Conservation (phyloP, 805 yeast species). For the Citeromyces nyonsensis region DNA sequence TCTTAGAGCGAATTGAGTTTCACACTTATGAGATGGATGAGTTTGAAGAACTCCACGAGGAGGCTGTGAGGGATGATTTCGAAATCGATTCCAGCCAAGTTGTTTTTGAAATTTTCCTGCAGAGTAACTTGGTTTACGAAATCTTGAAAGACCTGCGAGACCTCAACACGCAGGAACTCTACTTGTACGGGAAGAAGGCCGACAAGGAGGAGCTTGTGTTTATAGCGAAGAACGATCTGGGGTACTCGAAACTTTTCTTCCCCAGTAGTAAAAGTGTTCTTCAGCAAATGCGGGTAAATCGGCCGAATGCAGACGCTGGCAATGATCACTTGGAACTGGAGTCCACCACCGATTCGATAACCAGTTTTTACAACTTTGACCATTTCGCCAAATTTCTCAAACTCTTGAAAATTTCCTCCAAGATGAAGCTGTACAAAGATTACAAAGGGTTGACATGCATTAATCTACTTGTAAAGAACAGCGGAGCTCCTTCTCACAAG, state of each 20-base stretch:
- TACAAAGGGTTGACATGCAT: constrained; percentile 22
- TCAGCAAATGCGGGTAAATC: constrained; percentile 36
- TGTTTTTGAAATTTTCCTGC: constrained; percentile 33
- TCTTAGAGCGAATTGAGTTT: constrained; percentile 43
- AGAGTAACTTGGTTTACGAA: constrained; percentile 35
- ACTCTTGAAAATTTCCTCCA: constrained; percentile 32
- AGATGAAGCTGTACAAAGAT: constrained; percentile 41
- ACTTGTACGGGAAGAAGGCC: constrained; percentile 20
- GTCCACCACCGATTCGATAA: constrained; percentile 13
- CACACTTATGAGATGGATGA: constrained; percentile 21
- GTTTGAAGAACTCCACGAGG: neutral
- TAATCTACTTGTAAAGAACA: constrained; percentile 4
- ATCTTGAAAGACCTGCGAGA: constrained; percentile 42
- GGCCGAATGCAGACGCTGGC: constrained; percentile 15
- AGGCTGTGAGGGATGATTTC: constrained; percentile 17
- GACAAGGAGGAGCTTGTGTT: constrained; percentile 28
- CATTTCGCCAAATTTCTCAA: constrained; percentile 29
- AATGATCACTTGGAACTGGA: constrained; percentile 6
- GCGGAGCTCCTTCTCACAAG: neutral
- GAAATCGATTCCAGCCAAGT: constrained; percentile 19
- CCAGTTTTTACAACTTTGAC: constrained; percentile 33
- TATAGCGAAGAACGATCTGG: constrained; percentile 61
- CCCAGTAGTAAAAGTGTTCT: constrained; percentile 50
- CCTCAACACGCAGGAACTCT: constrained; percentile 32
- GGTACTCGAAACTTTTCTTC: constrained; percentile 46